Percentiles rank a stretch among this genome's conserved stretches.
These are phyloP conservation scores for Albatrellus sp. DNA, from an alignment of 1,284 basidiomycete genomes.

Conservation along the genomic window DNA sequence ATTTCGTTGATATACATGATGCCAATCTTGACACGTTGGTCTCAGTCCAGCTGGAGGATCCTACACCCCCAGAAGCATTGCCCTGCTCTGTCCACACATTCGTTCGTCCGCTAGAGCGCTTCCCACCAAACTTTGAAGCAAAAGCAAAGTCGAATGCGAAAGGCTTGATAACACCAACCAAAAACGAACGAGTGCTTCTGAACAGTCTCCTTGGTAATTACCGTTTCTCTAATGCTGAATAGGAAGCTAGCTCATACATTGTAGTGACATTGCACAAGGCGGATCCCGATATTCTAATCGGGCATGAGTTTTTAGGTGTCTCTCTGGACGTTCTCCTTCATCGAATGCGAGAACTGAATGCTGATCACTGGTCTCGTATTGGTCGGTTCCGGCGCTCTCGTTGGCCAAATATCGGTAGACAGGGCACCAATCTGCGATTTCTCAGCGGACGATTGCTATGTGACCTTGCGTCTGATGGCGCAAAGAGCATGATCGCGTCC, in stretches of 20 bases:
- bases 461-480: conserved; percentile 89
- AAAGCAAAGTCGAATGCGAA: conserved; percentile 50
- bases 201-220: conserved; percentile 63
- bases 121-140: conserved; percentile 78
- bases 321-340: conserved; percentile 86
- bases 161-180: conserved; percentile 66
- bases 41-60: conserved; percentile 77
- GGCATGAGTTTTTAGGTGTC: conserved; percentile 91
- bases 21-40: background rate
- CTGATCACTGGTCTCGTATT: conserved; percentile 89
- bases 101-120: conserved; percentile 86
- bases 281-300: conserved; percentile 92
- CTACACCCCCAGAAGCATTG: conserved; percentile 77
- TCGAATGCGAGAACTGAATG: conserved; percentile 83
- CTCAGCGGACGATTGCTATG: conserved; percentile 82
- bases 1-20: background rate
- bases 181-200: conserved; percentile 79
- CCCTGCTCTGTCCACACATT: conserved; percentile 80
- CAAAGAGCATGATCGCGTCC: conserved; percentile 90
- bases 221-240: background rate
- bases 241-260: background rate
- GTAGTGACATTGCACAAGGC: conserved; percentile 73
- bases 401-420: conserved; percentile 73
- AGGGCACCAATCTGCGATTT: conserved; percentile 79
- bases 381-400: conserved; percentile 83